Evolutionary conservation across 2,329 filamentous ascomycete genomes (phyloP).

Genomic region (Penicillium decumbens): DNA sequence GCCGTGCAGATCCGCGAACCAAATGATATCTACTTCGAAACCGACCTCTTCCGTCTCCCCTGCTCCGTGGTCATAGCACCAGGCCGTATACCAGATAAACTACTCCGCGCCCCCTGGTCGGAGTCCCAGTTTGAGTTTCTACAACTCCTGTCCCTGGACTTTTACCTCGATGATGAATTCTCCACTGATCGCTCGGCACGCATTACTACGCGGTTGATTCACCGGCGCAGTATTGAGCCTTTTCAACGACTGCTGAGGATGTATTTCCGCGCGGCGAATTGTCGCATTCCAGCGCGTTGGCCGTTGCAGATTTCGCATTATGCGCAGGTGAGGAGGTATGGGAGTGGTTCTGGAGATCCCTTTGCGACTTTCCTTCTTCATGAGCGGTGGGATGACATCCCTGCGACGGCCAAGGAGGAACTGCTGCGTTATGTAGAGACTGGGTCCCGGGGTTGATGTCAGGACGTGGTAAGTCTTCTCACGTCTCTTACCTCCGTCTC

Average conservation of each 20-base stretch:
- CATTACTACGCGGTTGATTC: constrained; percentile 34
- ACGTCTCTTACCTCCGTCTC: not conserved
- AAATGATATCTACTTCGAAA: constrained; percentile 26
- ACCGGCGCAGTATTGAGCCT: constrained; percentile 31
- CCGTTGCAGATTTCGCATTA: constrained; percentile 33
- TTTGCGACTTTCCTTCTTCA: constrained; percentile 33
- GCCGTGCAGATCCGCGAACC: constrained; percentile 32
- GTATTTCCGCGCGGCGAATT: constrained; percentile 29
- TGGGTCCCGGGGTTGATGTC: not conserved
- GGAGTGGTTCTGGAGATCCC: constrained; percentile 28
- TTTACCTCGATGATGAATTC: constrained; percentile 36
- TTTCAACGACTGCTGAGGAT: constrained; percentile 32
- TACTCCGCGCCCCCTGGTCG: constrained; percentile 40
- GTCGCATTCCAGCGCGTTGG: constrained; percentile 32
- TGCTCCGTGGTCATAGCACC: constrained; percentile 24
- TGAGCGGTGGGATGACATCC: constrained; percentile 33
- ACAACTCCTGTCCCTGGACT: constrained; percentile 32
- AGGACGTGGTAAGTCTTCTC: too few relatives aligned
- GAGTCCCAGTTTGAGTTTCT: constrained; percentile 38
- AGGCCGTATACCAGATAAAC: constrained; percentile 36
- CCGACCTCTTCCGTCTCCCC: constrained; percentile 36
- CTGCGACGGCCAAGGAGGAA: constrained; percentile 21
- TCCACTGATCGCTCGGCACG: constrained; percentile 27
- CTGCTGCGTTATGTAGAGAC: constrained; percentile 20
- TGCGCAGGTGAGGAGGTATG: constrained; percentile 28